Percentiles rank a stretch among this genome's conserved stretches.
phyloP scores from a whole-genome alignment of 2,329 filamentous ascomycete genomes.

The Didymella sp. region DNA sequence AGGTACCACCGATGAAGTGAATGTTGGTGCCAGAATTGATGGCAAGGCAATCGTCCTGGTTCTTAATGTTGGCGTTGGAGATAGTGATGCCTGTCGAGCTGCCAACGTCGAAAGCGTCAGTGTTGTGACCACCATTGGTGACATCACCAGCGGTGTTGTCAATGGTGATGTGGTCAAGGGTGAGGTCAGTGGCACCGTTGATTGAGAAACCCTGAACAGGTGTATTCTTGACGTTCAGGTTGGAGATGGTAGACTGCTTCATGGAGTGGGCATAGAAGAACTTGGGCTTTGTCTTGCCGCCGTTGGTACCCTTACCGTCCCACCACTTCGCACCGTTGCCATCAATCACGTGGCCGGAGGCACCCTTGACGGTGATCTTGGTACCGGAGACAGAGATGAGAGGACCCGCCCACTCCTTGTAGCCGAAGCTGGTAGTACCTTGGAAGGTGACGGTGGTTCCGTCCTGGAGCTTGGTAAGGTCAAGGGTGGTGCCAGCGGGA shows the following conservation, averaged over 20 bases:
- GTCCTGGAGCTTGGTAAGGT: constrained; percentile 61
- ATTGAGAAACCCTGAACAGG: constrained; percentile 62
- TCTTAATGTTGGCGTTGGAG: constrained; percentile 59
- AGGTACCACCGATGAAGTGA: constrained; percentile 51
- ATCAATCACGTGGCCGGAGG: constrained; percentile 62
- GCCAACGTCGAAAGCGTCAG: constrained; percentile 65
- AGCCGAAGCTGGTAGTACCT: constrained; percentile 71
- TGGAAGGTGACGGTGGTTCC: constrained; percentile 67
- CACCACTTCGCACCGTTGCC: constrained; percentile 63
- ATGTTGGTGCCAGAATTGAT: constrained; percentile 62
- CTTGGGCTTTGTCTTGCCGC: constrained; percentile 56
- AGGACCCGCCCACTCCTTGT: constrained; percentile 70
- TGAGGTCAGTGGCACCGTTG: constrained; percentile 54
- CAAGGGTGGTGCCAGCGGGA: constrained; percentile 65
- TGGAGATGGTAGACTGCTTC: constrained; percentile 58
- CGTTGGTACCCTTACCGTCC: constrained; percentile 56
- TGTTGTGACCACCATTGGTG: constrained; percentile 55
- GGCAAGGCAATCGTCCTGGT: constrained; percentile 67
- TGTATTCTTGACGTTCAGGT: constrained; percentile 61
- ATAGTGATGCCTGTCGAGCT: constrained; percentile 58
- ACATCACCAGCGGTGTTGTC: constrained; percentile 64
- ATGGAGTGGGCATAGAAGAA: constrained; percentile 66
- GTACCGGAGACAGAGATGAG: constrained; percentile 66
- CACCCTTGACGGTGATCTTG: constrained; percentile 66
- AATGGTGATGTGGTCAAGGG: constrained; percentile 60